phyloP scores from a whole-genome alignment of 306 rosid genomes.

The barrel medic (Medicago truncatula) region MtrunA17r5.0-ANR NC_053045.1:47004001-47004500 shows the following conservation, averaged over 20 bases:
- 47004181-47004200: background rate
- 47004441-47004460: no score
- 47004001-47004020: no score
- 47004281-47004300: constrained; percentile 33
- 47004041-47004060: no score
- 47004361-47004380: constrained; percentile 47
- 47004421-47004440: constrained; percentile 36
- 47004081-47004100: no score
- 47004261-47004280: background rate
- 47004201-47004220: background rate
- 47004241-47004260: constrained; percentile 11
- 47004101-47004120: no score
- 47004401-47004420: constrained; percentile 48
- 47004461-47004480: no score
- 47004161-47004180: background rate
- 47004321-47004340: constrained; percentile 59
- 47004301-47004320: constrained; percentile 32
- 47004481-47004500: no score
- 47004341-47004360: constrained; percentile 47
- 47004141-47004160: no score
- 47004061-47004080: no score
- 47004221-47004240: constrained; percentile 13
- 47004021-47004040: no score
- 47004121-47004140: no score
- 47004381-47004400: constrained; percentile 37